These are phyloP conservation scores for Aureobasidium subglaciale DNA, from an alignment of 2,329 filamentous ascomycete genomes.

Conservation along the genomic window DNA sequence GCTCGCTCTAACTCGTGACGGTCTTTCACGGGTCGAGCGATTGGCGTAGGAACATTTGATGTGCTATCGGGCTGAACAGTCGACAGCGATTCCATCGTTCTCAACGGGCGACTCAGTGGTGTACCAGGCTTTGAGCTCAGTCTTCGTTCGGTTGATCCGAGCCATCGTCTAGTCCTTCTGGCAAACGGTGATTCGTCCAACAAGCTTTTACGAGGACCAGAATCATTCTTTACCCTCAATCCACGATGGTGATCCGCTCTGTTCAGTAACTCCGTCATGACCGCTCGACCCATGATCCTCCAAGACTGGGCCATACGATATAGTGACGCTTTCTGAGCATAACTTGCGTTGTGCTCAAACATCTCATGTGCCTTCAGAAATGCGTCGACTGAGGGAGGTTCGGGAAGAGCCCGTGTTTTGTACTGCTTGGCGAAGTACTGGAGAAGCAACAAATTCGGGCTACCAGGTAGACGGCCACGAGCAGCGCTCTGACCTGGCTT, in stretches of 20 bases:
- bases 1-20: slow-evolving; percentile 11
- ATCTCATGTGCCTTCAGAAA: slow-evolving; percentile 32
- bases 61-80: slow-evolving; percentile 33
- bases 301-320: slow-evolving; percentile 52
- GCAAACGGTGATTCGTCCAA: slow-evolving; percentile 13
- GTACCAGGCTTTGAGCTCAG: slow-evolving; percentile 19
- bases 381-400: slow-evolving; percentile 33
- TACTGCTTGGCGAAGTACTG: slow-evolving; percentile 40
- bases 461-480: slow-evolving; percentile 42
- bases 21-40: slow-evolving; percentile 41
- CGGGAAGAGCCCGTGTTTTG: slow-evolving; percentile 32
- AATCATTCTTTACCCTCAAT: slow-evolving; percentile 7
- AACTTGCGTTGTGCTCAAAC: slow-evolving; percentile 48
- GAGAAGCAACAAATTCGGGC: slow-evolving; percentile 31
- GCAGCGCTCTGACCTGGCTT: slow-evolving; percentile 42
- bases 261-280: slow-evolving; percentile 42
- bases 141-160: slow-evolving; percentile 6
- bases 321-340: slow-evolving; percentile 44
- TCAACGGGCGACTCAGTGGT: slow-evolving; percentile 16
- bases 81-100: slow-evolving; percentile 9
- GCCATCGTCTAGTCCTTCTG: slow-evolving; percentile 10
- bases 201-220: not conserved
- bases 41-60: slow-evolving; percentile 49
- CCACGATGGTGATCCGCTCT: slow-evolving; percentile 19
- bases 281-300: slow-evolving; percentile 47